A percentile compares a stretch with the other conserved stretches of the same genome.
Conservation (phyloP, 2,329 filamentous ascomycete species). For the Aspergillus pseudoterreus region DNA sequence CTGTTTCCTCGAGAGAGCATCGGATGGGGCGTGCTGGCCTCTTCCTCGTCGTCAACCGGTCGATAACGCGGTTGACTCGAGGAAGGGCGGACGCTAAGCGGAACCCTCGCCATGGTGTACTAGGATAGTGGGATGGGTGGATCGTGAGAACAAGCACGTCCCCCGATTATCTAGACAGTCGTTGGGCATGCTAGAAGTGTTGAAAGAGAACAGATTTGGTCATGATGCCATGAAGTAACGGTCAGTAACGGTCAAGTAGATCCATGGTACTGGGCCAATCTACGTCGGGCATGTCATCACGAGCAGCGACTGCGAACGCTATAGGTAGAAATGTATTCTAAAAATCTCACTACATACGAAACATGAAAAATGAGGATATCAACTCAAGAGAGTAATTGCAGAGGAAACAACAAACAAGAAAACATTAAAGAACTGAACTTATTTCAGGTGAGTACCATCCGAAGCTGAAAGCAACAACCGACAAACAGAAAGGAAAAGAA, state of each 20-base stretch:
- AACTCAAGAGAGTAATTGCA: not conserved
- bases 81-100: not conserved
- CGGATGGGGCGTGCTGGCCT: not conserved
- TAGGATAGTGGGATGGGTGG: not conserved
- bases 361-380: not conserved
- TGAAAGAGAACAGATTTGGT: too few relatives aligned
- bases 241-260: too few relatives aligned
- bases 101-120: not conserved
- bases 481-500: not conserved
- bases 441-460: not conserved
- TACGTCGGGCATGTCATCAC: not conserved
- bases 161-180: too few relatives aligned
- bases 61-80: not conserved
- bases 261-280: too few relatives aligned
- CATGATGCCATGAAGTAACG: too few relatives aligned
- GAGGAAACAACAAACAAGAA: not conserved
- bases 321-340: not conserved
- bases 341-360: too few relatives aligned
- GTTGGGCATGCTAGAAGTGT: too few relatives aligned
- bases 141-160: too few relatives aligned
- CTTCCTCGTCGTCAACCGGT: not conserved
- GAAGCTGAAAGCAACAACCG: not conserved
- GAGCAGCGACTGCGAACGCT: not conserved
- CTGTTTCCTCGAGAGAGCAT: not conserved
- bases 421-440: not conserved